Percentiles rank a stretch among this genome's conserved stretches.
Conservation (phyloP, 345 rosid genomes). For the Eucalyptus rudis region DNA sequence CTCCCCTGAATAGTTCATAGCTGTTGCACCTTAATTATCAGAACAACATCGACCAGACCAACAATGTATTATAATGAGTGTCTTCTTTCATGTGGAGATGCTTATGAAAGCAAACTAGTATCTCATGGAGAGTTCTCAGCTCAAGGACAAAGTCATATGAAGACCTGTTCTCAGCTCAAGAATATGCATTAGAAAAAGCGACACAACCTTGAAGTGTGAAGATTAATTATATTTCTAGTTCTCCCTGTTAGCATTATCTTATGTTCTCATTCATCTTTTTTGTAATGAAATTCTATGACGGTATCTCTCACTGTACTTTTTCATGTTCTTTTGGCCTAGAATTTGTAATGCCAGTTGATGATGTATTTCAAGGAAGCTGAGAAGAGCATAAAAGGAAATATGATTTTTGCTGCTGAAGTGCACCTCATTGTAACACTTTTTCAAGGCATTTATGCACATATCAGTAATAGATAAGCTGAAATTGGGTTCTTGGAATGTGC, state of each 20-base stretch:
- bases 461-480: neutral
- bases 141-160: neutral
- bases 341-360: neutral
- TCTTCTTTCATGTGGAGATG: neutral
- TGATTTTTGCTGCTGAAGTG: neutral
- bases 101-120: neutral
- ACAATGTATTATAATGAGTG: neutral
- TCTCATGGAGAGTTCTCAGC: neutral
- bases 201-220: neutral
- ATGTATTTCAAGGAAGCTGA: neutral
- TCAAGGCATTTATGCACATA: neutral
- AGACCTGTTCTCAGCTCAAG: neutral
- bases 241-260: neutral
- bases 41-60: neutral
- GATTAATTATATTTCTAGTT: neutral
- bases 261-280: neutral
- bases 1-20: neutral
- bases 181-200: neutral
- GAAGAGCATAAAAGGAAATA: neutral
- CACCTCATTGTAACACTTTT: neutral
- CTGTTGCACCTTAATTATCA: neutral
- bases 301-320: neutral
- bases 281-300: neutral
- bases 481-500: neutral
- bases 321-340: neutral